Conservation (phyloP, 2,329 filamentous ascomycete species). For the Aspergillus ochraceus region DNA sequence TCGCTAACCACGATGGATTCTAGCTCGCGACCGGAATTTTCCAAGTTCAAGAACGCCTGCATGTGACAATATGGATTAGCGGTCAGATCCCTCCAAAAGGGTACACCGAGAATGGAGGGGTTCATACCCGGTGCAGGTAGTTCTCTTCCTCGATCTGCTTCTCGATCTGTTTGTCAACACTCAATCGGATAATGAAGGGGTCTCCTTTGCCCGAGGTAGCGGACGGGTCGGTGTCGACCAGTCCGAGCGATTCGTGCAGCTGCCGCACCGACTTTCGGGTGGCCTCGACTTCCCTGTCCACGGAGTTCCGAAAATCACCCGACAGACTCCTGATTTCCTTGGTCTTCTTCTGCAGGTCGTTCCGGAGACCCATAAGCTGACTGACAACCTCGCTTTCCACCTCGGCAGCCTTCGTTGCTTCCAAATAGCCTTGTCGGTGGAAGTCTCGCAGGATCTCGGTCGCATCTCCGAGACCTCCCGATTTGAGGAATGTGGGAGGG, state of each 20-base stretch:
- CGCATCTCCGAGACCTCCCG: slow-evolving; percentile 85
- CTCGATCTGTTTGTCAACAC: slow-evolving; percentile 86
- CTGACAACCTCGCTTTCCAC: slow-evolving; percentile 90
- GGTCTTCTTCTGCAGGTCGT: slow-evolving; percentile 90
- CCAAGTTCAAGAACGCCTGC: slow-evolving; percentile 89
- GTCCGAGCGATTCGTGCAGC: slow-evolving; percentile 77
- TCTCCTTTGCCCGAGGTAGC: slow-evolving; percentile 82
- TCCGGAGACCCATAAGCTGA: slow-evolving; percentile 79
- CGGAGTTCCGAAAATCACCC: slow-evolving; percentile 94
- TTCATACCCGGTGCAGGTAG: slow-evolving; percentile 80
- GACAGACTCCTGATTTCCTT: slow-evolving; percentile 96
- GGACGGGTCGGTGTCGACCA: slow-evolving; percentile 75
- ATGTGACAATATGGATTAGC: slow-evolving; percentile 4
- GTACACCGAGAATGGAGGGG: background rate
- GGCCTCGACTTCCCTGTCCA: slow-evolving; percentile 89
- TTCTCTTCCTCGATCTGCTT: slow-evolving; percentile 96
- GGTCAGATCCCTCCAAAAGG: background rate
- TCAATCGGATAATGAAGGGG: slow-evolving; percentile 81
- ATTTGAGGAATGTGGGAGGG: slow-evolving; percentile 73
- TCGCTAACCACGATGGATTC: slow-evolving; percentile 96
- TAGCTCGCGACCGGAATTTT: slow-evolving; percentile 89
- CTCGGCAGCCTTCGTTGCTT: slow-evolving; percentile 84
- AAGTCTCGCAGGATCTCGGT: slow-evolving; percentile 76
- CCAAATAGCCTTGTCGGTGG: slow-evolving; percentile 75
- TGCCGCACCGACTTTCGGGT: slow-evolving; percentile 77